phyloP scores from a whole-genome alignment of 2,329 filamentous ascomycete genomes.

The Epicoccum sorghinum region DNA sequence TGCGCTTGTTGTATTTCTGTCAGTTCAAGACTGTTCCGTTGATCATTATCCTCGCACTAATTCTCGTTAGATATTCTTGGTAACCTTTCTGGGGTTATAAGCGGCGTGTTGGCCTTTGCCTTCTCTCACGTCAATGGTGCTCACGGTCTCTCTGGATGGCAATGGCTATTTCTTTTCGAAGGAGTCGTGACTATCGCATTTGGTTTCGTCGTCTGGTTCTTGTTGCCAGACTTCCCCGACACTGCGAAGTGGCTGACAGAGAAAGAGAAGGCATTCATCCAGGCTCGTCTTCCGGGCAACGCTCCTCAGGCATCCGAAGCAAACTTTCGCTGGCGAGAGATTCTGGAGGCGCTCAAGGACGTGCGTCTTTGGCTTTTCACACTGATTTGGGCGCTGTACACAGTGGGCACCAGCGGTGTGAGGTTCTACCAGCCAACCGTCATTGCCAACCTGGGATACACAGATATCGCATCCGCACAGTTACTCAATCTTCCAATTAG shows the following conservation, averaged over 20 bases:
- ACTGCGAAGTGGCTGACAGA: constrained; percentile 36
- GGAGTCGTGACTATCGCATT: constrained; percentile 21
- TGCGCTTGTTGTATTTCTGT: constrained; percentile 23
- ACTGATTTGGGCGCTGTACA: constrained; percentile 53
- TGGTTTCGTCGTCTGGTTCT: constrained; percentile 17
- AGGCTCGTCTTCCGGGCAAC: constrained; percentile 52
- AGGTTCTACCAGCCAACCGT: constrained; percentile 37
- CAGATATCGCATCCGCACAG: constrained; percentile 20
- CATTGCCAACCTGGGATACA: constrained; percentile 24
- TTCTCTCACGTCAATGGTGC: constrained; percentile 66
- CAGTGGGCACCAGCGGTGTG: constrained; percentile 21
- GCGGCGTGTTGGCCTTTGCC: constrained; percentile 59
- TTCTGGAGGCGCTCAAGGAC: constrained; percentile 55
- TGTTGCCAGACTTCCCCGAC: constrained; percentile 26
- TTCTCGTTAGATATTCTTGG: constrained; percentile 46
- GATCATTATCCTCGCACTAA: background rate
- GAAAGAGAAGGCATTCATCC: constrained; percentile 56
- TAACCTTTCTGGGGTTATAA: constrained; percentile 63
- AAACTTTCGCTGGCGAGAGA: constrained; percentile 57
- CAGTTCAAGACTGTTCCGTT: background rate
- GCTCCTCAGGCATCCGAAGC: constrained; percentile 49
- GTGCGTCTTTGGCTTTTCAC: constrained; percentile 58
- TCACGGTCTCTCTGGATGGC: constrained; percentile 53
- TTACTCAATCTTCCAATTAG: constrained; percentile 21
- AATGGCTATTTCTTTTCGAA: constrained; percentile 29